Base-by-base conservation (phyloP, 2,329 filamentous ascomycete species). In the Albophoma yamanashiensis region DNA sequence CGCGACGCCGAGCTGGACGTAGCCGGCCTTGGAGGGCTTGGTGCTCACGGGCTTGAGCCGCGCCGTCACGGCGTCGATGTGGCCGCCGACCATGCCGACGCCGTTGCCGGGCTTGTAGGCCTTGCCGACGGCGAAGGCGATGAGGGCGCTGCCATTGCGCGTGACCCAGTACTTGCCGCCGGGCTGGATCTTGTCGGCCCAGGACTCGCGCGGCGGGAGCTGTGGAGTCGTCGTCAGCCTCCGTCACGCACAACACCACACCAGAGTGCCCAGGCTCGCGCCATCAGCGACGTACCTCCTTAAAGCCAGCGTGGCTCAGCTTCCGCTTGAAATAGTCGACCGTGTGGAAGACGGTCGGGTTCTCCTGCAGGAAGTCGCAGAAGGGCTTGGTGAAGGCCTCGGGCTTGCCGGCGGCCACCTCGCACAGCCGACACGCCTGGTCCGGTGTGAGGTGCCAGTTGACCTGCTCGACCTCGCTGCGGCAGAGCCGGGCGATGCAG, bases 331-430 rank as follows among this genome's bases (percentile, higher is more conserved):
- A 91, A 67, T 91, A 84, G 61, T 86, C 83, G 36, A 97, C 92
- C 1, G 91, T 86, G 69, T 99, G 94, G 73, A 96, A 99, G 55
- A 97, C 84, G 11, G 94, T 97, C 0, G 94, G 94, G 70, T 97
- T 96, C 63, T 89, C 82, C 53, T 86, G 89, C 77, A 97, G 83
- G 71, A 97, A 97, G 58, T 91, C 82, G 71, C 89, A 88, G 72
- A 96, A 97, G 0, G 92, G 91, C 74, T 91, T 81, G 11, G 90
- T 89, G 72, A 92, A 96, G 61, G 80, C 80, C 68, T 86, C 85
- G 5, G 85, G 82, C 58, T 77, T 76, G 64, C 73, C 69, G 59
- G 76, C 70, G 63, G 69, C 69, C 53, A 75, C 66, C 58, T 70
- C 67, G 67, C 76, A 77, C 55, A 78, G 67, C 20, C 65, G 69